phyloP scores from a whole-genome alignment of 2,329 filamentous ascomycete genomes.

The Talaromyces marneffei region DNA sequence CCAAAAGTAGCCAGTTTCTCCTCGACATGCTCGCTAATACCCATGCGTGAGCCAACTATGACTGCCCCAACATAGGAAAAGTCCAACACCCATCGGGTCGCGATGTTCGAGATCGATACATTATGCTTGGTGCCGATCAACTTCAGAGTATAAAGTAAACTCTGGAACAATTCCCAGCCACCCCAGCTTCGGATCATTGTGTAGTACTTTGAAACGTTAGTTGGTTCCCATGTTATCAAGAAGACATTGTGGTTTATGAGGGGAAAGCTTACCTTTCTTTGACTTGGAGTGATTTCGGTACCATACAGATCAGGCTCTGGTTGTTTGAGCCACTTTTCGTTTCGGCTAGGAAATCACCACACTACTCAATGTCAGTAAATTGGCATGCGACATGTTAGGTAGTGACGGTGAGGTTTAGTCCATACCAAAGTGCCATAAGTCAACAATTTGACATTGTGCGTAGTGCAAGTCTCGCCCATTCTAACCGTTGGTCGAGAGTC shows the following conservation, averaged over 20 bases:
- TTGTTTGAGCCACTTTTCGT: slow-evolving; percentile 7
- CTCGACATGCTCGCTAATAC: slow-evolving; percentile 11
- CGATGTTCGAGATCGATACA: slow-evolving; percentile 11
- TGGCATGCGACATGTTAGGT: no score
- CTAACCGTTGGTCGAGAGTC: slow-evolving; percentile 34
- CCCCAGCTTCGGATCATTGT: slow-evolving; percentile 13
- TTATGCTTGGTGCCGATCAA: slow-evolving; percentile 6
- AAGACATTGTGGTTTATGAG: not conserved
- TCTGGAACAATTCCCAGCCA: slow-evolving; percentile 6
- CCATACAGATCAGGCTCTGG: slow-evolving; percentile 9
- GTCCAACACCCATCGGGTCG: slow-evolving; percentile 12
- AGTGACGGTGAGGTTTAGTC: not conserved
- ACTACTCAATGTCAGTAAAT: slow-evolving; percentile 7
- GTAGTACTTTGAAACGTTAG: slow-evolving; percentile 2
- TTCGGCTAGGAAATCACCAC: slow-evolving; percentile 12
- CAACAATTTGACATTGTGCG: slow-evolving; percentile 39
- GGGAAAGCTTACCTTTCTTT: slow-evolving; percentile 6
- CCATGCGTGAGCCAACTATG: slow-evolving; percentile 10
- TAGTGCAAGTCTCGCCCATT: slow-evolving; percentile 34
- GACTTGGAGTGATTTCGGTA: slow-evolving; percentile 10
- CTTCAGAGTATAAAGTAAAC: not conserved
- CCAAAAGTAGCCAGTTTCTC: slow-evolving; percentile 8
- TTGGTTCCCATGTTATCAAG: not conserved
- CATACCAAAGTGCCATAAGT: slow-evolving; percentile 40
- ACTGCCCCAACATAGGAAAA: slow-evolving; percentile 10